Percentiles rank a stretch among this genome's conserved stretches.
Evolutionary conservation across 2,329 filamentous ascomycete genomes (phyloP).

Genomic region (Rhinocladiella mackenziei): DNA sequence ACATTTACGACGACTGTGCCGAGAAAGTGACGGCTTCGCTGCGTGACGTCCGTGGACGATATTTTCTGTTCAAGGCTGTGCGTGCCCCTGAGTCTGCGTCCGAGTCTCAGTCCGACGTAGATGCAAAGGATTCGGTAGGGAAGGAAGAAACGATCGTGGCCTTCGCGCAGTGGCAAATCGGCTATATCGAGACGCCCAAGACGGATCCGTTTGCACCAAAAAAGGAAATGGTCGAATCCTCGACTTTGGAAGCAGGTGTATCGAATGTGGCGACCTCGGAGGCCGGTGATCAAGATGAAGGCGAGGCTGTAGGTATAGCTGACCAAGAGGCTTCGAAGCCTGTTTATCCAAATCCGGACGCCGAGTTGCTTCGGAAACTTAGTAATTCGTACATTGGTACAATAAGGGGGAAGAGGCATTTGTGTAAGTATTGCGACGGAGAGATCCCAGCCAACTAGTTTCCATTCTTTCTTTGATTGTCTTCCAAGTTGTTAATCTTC

Average conservation of each 20-base stretch:
- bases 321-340: slow-evolving; percentile 4
- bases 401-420: slow-evolving; percentile 25
- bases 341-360: slow-evolving; percentile 15
- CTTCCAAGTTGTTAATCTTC: not conserved
- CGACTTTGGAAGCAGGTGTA: slow-evolving; percentile 1
- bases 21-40: slow-evolving; percentile 19
- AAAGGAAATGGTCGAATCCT: not conserved
- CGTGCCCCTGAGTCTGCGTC: slow-evolving; percentile 1
- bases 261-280: slow-evolving; percentile 9
- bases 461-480: not conserved
- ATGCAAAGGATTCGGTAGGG: not conserved
- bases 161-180: slow-evolving; percentile 20
- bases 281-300: not conserved
- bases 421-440: no score
- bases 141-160: slow-evolving; percentile 20
- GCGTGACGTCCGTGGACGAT: slow-evolving; percentile 5
- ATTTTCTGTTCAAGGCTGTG: slow-evolving; percentile 22
- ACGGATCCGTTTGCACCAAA: slow-evolving; percentile 18
- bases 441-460: no score
- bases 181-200: slow-evolving; percentile 21
- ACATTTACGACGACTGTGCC: slow-evolving; percentile 13
- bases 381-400: slow-evolving; percentile 16
- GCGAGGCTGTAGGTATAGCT: not conserved
- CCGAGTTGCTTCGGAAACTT: slow-evolving; percentile 13
- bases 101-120: not conserved